A percentile compares a stretch with the other conserved stretches of the same genome.
phyloP scores from a whole-genome alignment of 129 eudicot genomes.

The Chrysanthemum makinoi region DNA sequence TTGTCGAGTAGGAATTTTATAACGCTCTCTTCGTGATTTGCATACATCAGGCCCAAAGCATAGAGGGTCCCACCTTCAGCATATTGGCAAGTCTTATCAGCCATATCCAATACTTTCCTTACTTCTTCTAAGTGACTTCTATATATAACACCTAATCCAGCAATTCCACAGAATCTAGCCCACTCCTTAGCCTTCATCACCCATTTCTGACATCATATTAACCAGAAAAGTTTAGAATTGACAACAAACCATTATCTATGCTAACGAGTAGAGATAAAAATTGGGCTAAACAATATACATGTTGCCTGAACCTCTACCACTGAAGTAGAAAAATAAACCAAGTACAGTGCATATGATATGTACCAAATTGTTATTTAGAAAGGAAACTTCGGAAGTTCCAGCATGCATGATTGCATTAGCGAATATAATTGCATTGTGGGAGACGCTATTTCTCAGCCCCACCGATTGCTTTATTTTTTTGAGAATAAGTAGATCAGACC shows the following conservation, averaged over 20 bases:
- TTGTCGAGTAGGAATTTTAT: not conserved
- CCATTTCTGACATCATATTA: no score
- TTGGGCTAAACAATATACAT: no score
- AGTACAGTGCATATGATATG: not conserved
- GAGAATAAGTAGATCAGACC: slow-evolving; percentile 94
- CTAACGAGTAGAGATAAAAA: no score
- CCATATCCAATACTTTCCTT: slow-evolving; percentile 56
- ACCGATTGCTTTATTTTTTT: slow-evolving; percentile 95
- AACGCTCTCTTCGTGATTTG: not conserved
- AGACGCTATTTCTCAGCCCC: slow-evolving; percentile 97
- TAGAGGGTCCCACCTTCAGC: not conserved
- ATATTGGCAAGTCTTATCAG: not conserved
- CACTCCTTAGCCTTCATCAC: no score
- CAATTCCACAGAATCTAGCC: not conserved
- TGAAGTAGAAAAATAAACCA: no score
- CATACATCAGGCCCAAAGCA: not conserved
- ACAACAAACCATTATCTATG: no score
- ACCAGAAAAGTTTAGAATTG: no score
- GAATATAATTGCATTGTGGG: slow-evolving; percentile 93
- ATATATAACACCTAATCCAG: slow-evolving; percentile 23
- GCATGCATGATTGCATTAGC: slow-evolving; percentile 99
- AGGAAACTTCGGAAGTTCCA: slow-evolving; percentile 94
- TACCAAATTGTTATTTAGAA: slow-evolving; percentile 95
- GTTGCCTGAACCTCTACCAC: no score
- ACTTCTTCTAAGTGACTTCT: slow-evolving; percentile 88